These are phyloP conservation scores for Colletotrichum sp. DNA, from an alignment of 2,329 filamentous ascomycete species.

Conservation along the genomic window DNA sequence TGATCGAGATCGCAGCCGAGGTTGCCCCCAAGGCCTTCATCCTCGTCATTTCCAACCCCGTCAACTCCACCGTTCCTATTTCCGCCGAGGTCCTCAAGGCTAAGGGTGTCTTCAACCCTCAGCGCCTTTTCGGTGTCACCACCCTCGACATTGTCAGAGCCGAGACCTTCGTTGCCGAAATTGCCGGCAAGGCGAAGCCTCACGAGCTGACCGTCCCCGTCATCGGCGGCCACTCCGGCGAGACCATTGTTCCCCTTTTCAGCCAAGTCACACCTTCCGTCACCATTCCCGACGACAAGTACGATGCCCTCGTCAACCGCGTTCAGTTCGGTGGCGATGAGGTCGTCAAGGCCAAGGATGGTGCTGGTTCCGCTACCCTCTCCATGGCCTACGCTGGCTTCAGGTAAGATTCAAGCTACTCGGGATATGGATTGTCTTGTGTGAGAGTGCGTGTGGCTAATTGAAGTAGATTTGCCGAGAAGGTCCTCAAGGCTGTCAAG, in stretches of 20 bases:
- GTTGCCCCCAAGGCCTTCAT: slow-evolving; percentile 91
- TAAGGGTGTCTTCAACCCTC: slow-evolving; percentile 90
- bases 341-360: slow-evolving; percentile 94
- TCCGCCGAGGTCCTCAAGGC: slow-evolving; percentile 95
- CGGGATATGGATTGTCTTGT: not conserved
- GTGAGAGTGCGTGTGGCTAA: slow-evolving; percentile 24
- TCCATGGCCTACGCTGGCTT: slow-evolving; percentile 97
- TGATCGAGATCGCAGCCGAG: slow-evolving; percentile 88
- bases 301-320: slow-evolving; percentile 89
- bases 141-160: slow-evolving; percentile 98
- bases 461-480: slow-evolving; percentile 80
- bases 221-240: slow-evolving; percentile 95
- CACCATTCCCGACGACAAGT: slow-evolving; percentile 85
- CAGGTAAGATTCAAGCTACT: slow-evolving; percentile 61
- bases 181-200: slow-evolving; percentile 82
- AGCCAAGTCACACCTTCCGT: slow-evolving; percentile 85
- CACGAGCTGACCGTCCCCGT: slow-evolving; percentile 87
- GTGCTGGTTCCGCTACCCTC: slow-evolving; percentile 86
- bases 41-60: slow-evolving; percentile 98
- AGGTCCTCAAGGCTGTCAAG: slow-evolving; percentile 85
- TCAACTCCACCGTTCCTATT: slow-evolving; percentile 98
- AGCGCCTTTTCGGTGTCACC: slow-evolving; percentile 97
- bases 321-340: slow-evolving; percentile 98
- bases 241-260: slow-evolving; percentile 97
- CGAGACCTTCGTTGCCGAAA: slow-evolving; percentile 92